Evolutionary conservation across 345 rosid genomes (phyloP).

Genomic region (Camelina neglecta): DNA sequence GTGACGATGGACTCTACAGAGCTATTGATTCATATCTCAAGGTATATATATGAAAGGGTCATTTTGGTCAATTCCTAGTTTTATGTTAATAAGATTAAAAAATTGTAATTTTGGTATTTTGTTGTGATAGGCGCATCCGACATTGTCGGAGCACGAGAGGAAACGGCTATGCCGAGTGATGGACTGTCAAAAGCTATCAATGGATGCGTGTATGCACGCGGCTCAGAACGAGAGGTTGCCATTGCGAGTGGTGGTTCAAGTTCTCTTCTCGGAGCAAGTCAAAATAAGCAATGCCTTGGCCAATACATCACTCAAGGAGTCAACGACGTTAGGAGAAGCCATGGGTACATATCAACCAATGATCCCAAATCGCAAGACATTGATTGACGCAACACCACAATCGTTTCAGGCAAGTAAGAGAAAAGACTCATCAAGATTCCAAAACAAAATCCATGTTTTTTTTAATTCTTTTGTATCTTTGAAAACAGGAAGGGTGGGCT

Average conservation of each 20-base stretch:
- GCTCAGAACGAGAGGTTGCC: slow-evolving; percentile 98
- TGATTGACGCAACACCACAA: slow-evolving; percentile 87
- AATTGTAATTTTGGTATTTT: too few relatives aligned
- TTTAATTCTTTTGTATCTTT: not conserved
- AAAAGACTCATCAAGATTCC: not conserved
- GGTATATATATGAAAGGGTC: slow-evolving; percentile 42
- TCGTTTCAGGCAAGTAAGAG: slow-evolving; percentile 72
- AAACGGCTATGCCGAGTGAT: slow-evolving; percentile 90
- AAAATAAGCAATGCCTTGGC: slow-evolving; percentile 89
- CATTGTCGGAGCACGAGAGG: slow-evolving; percentile 93
- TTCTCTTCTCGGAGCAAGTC: slow-evolving; percentile 94
- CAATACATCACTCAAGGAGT: slow-evolving; percentile 64
- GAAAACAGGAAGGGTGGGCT: slow-evolving; percentile 79
- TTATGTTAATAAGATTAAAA: not conserved
- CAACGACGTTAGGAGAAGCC: slow-evolving; percentile 50
- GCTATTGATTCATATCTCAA: slow-evolving; percentile 97
- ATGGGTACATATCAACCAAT: slow-evolving; percentile 67
- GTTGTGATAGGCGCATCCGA: slow-evolving; percentile 82
- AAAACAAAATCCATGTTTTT: not conserved
- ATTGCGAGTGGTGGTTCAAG: slow-evolving; percentile 86
- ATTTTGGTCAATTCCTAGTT: not conserved
- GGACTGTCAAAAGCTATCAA: slow-evolving; percentile 97
- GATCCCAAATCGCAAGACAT: slow-evolving; percentile 75
- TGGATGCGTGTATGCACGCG: slow-evolving; percentile 97
- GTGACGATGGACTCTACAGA: slow-evolving; percentile 97